Conservation (phyloP, 345 rosid species). For the Camelina neglecta region DNA sequence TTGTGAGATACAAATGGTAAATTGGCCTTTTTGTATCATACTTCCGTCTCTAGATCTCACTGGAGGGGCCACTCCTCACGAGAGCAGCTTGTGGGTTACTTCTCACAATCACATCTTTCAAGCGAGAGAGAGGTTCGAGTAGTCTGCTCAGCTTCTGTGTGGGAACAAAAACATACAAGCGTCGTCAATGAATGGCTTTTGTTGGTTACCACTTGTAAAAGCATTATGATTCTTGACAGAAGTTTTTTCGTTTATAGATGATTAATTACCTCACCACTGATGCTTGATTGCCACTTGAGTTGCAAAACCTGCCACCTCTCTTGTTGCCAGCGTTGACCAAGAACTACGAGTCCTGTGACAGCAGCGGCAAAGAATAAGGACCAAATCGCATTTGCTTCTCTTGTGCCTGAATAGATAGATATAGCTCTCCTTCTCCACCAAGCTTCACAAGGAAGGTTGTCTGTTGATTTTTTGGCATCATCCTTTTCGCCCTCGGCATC, state of each 20-base stretch:
- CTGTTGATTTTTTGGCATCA: constrained; percentile 5
- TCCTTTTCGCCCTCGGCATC: constrained; percentile 42
- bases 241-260: not conserved
- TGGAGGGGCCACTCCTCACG: constrained; percentile 59
- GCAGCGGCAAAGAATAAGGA: constrained; percentile 93
- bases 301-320: constrained; percentile 93
- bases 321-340: constrained; percentile 97
- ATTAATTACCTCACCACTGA: constrained; percentile 65
- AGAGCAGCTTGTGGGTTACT: constrained; percentile 69
- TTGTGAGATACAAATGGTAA: constrained; percentile 26
- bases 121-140: constrained; percentile 71
- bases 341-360: constrained; percentile 87
- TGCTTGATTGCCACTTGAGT: constrained; percentile 73
- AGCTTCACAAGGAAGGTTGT: constrained; percentile 71
- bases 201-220: not conserved
- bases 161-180: constrained; percentile 4
- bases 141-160: constrained; percentile 69
- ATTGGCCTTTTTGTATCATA: constrained; percentile 40
- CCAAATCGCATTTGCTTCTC: constrained; percentile 91
- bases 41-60: constrained; percentile 44
- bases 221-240: constrained; percentile 4
- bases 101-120: constrained; percentile 79
- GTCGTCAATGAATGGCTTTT: not conserved
- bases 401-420: constrained; percentile 71
- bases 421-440: constrained; percentile 97